Percentiles rank a stretch among this genome's conserved stretches.
phyloP scores from a whole-genome alignment of 1,139 yeast species.

The Entelexis sorbosivorans region DNA sequence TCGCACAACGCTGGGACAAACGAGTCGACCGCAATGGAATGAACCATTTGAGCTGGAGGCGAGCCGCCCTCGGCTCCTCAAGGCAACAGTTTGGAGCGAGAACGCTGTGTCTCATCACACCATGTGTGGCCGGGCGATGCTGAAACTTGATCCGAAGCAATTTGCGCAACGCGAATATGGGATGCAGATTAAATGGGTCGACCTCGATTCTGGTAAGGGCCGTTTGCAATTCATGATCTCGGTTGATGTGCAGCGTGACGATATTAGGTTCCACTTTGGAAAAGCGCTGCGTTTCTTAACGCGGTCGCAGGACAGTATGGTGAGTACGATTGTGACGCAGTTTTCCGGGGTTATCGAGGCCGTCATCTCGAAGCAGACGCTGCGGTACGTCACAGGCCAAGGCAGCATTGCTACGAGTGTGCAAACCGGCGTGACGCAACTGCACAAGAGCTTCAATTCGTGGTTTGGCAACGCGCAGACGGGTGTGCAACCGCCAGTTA shows the following conservation, averaged over 20 bases:
- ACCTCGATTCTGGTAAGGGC: constrained; percentile 44
- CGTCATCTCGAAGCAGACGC: constrained; percentile 34
- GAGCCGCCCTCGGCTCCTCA: constrained; percentile 19
- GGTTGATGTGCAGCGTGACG: constrained; percentile 66
- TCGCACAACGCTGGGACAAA: constrained; percentile 47
- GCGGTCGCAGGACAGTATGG: constrained; percentile 53
- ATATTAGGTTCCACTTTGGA: constrained; percentile 70
- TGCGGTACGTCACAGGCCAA: constrained; percentile 24
- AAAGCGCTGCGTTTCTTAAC: constrained; percentile 56
- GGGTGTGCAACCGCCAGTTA: constrained; percentile 10
- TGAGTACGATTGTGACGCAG: constrained; percentile 50
- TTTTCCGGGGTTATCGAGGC: constrained; percentile 39
- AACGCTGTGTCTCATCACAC: constrained; percentile 43
- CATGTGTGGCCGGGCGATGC: constrained; percentile 55
- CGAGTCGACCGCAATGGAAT: constrained; percentile 69
- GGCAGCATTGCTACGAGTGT: constrained; percentile 15
- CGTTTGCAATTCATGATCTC: constrained; percentile 45
- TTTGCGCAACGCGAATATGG: constrained; percentile 33
- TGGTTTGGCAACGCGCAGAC: constrained; percentile 22
- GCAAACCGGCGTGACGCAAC: constrained; percentile 17
- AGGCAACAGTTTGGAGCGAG: constrained; percentile 61
- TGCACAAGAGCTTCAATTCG: constrained; percentile 17
- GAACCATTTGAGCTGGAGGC: constrained; percentile 66
- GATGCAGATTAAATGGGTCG: constrained; percentile 25
- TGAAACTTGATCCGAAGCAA: constrained; percentile 54